Percentiles rank a stretch among this genome's conserved stretches.
These are phyloP conservation scores for Boletellus sp. DNA, from an alignment of 768 basidiomycete species.

Conservation along the genomic window DNA sequence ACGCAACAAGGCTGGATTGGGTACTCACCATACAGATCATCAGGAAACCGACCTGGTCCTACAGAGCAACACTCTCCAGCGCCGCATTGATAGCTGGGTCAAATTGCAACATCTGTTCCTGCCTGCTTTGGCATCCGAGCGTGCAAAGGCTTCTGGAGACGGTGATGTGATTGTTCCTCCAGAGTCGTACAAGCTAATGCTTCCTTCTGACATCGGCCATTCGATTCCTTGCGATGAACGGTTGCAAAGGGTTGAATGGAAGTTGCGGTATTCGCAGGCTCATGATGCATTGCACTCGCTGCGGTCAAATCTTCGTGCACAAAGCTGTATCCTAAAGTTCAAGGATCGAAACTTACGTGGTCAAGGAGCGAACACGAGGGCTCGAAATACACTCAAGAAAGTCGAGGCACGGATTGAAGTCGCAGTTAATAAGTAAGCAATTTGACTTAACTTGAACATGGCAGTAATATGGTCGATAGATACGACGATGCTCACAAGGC, in stretches of 20 bases:
- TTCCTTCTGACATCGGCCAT: neutral
- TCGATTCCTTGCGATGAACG: neutral
- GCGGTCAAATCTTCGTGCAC: constrained; percentile 10
- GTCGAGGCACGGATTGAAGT: neutral
- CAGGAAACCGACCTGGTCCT: neutral
- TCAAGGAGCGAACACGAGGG: constrained; percentile 4
- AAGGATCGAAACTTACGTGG: constrained; percentile 7
- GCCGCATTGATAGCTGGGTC: constrained; percentile 2
- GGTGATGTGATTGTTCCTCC: neutral
- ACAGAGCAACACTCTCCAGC: neutral
- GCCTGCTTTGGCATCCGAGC: neutral
- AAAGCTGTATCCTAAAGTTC: neutral
- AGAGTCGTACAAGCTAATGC: neutral
- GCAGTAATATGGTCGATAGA: too few species aligned
- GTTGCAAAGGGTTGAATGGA: constrained; percentile 5
- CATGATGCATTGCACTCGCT: constrained; percentile 23
- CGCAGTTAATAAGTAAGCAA: neutral
- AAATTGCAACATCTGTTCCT: constrained; percentile 8
- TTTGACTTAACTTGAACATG: too few species aligned
- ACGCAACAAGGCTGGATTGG: neutral
- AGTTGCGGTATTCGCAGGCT: constrained; percentile 3
- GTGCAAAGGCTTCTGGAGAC: neutral
- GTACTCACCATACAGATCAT: neutral
- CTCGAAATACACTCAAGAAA: neutral
- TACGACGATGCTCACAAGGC: too few species aligned